Evolutionary conservation across 371 early-diverging fungal genomes (phyloP).

Genomic region (Umbelopsis sp.): DNA sequence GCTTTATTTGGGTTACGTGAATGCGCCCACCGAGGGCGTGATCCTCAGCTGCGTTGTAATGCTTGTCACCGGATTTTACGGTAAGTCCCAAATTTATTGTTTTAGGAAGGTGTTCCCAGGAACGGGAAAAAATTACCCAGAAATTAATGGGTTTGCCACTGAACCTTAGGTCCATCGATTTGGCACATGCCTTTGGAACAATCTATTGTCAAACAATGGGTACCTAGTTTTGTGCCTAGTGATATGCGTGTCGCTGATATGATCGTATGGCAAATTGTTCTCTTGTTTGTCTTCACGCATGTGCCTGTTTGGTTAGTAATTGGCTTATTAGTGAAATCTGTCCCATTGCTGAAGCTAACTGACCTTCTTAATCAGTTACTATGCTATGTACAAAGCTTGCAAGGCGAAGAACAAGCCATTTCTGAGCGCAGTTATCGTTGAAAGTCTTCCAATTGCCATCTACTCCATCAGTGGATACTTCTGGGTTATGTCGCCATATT

Average conservation of each 20-base stretch:
- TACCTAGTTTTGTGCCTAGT: conserved; percentile 36
- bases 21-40: conserved; percentile 97
- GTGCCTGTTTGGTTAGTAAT: conserved; percentile 64
- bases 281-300: conserved; percentile 69
- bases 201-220: conserved; percentile 27
- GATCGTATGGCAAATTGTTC: conserved; percentile 58
- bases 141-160: background rate
- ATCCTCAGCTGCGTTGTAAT: conserved; percentile 72
- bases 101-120: conserved; percentile 24
- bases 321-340: no score
- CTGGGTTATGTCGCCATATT: conserved; percentile 77
- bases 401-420: conserved; percentile 64
- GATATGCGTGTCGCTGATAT: conserved; percentile 50
- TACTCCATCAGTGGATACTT: conserved; percentile 55
- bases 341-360: no score
- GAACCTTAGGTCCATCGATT: conserved; percentile 34
- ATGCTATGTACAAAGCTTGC: conserved; percentile 74
- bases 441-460: conserved; percentile 67
- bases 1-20: conserved; percentile 90
- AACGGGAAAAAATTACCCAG: conserved; percentile 30
- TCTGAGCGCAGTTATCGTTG: conserved; percentile 57
- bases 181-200: conserved; percentile 35
- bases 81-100: conserved; percentile 27
- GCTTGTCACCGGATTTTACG: conserved; percentile 71
- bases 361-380: conserved; percentile 28